Base-by-base conservation (phyloP, 164 flowering plant genomes). In the Aristolochia contorta region DNA sequence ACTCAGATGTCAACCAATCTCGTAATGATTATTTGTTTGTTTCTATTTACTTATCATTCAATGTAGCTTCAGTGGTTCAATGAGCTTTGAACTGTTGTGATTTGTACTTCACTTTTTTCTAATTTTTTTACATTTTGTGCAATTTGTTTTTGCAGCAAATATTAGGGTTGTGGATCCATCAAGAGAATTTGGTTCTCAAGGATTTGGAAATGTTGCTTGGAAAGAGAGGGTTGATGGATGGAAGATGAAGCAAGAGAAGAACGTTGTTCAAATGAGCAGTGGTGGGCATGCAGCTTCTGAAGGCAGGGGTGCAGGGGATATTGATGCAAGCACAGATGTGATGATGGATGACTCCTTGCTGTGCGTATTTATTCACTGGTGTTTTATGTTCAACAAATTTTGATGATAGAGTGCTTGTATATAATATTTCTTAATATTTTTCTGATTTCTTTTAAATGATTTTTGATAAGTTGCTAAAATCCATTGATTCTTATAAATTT, bases 131-230 rank as follows among this genome's bases (percentile, higher is more conserved):
- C 30, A 21, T 4, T 58, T n/a, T 58, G 20, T 25, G 16, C 43
- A 13, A 6, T 6, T 20, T 19, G 7, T 20, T 27, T 59, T 37
- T 78, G 72, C 82, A 91, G 97, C 96, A 27, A 84, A 82, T 73
- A 70, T 78, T 24, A 76, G 95, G 73, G 79, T 71, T 67, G 85
- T 80, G 63, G 92, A 86, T 65, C 86, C 88, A 21, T 77, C 74
- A 23, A 78, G 88, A 72, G 97, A 87, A 71, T 90, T 84, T 78
- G 85, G 94, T 63, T 82, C 85, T 2, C 78, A 76, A 65, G 79
- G 82, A 13, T 76, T 78, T 68, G 86, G 86, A 22, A 82, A 82
- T 71, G 80, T 82, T 43, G 80, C 86, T 1, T 82, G 86, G 86
- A 82, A 79, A 63, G 84, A 82, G 64, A 71, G 80, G 33, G 76